Evolutionary conservation across 257 asterid genomes (phyloP).

Genomic region (Sherardia arvensis): DNA sequence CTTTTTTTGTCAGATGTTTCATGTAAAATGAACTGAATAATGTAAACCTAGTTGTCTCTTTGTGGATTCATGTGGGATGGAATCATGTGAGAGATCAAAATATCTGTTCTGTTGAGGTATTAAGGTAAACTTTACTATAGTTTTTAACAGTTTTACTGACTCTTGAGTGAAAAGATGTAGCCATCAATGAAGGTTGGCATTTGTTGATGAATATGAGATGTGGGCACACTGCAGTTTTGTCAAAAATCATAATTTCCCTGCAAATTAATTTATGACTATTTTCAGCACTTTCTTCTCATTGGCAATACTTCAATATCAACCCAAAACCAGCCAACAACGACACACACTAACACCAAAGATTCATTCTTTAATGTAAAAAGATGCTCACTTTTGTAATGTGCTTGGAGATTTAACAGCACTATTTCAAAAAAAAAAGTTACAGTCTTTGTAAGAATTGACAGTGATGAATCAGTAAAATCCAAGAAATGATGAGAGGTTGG

Average conservation of each 20-base stretch:
- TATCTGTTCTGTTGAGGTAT: too few species aligned
- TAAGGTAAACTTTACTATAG: background rate
- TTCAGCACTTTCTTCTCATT: background rate
- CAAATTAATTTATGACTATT: background rate
- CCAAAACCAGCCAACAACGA: background rate
- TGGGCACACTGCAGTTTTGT: constrained; percentile 3
- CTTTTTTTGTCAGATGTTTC: background rate
- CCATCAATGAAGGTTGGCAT: constrained; percentile 4
- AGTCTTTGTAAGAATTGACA: background rate
- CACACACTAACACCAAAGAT: background rate
- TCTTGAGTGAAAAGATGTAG: background rate
- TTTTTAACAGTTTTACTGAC: background rate
- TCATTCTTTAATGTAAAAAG: background rate
- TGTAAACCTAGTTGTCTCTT: background rate
- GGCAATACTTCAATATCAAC: background rate
- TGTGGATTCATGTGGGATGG: background rate
- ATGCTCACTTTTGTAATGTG: too few species aligned
- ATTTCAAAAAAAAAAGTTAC: too few species aligned
- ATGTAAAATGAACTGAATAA: background rate
- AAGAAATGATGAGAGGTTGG: background rate
- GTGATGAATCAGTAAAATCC: background rate
- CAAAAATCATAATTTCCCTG: constrained; percentile 1
- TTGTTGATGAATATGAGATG: background rate
- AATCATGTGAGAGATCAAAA: background rate
- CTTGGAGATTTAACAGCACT: too few species aligned